Percentiles rank a stretch among this genome's conserved stretches.
phyloP scores from a whole-genome alignment of 2,329 filamentous ascomycete species.

The Arthrocladium fulminans region DNA sequence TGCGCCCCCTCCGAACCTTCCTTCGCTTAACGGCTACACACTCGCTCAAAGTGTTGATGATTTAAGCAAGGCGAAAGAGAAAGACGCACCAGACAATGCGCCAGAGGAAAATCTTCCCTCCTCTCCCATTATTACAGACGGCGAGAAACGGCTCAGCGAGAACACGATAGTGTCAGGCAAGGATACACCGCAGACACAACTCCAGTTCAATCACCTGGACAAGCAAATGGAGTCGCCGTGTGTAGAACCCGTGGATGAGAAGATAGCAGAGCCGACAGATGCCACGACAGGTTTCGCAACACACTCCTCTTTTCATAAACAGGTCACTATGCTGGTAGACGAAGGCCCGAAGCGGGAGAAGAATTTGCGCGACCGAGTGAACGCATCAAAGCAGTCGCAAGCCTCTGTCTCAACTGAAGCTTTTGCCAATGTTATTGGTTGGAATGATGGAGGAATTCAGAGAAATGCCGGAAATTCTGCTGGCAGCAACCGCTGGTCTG shows the following conservation, averaged over 20 bases:
- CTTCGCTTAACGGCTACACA: not conserved
- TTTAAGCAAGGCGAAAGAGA: not conserved
- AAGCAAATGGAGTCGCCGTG: not conserved
- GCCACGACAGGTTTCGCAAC: not conserved
- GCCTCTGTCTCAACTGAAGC: slow-evolving; percentile 36
- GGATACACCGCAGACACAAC: slow-evolving; percentile 1
- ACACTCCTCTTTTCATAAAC: not conserved
- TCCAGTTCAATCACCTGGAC: not conserved
- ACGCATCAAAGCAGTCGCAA: slow-evolving; percentile 24
- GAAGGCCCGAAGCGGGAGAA: slow-evolving; percentile 18
- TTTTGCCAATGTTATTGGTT: slow-evolving; percentile 43
- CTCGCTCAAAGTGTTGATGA: not conserved
- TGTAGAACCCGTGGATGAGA: not conserved
- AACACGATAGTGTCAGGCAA: not conserved
- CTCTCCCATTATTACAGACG: not conserved
- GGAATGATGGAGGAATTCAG: slow-evolving; percentile 29
- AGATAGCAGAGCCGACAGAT: not conserved
- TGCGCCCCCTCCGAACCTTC: not conserved
- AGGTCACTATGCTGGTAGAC: not conserved
- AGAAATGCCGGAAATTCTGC: slow-evolving; percentile 11
- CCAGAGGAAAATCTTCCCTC: not conserved
- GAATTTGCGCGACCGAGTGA: slow-evolving; percentile 28
- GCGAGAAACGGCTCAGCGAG: not conserved
- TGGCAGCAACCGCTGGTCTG: slow-evolving; percentile 38
- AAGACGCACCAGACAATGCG: not conserved